A percentile compares a stretch with the other conserved stretches of the same genome.
phyloP scores from a whole-genome alignment of 805 yeast genomes.

The Candida rishiriensis region DNA sequence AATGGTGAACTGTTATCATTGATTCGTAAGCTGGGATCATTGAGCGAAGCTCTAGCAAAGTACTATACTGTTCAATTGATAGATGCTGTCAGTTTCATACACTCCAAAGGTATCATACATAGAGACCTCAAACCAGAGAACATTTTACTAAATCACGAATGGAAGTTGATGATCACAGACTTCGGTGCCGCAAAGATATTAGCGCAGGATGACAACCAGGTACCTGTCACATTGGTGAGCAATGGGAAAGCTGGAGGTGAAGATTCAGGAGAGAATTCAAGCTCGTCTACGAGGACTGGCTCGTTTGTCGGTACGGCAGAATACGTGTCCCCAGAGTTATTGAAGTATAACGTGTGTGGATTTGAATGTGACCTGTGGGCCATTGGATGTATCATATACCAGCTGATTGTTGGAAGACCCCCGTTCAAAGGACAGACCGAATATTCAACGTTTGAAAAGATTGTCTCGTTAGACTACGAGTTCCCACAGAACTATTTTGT shows the following conservation, averaged over 20 bases:
- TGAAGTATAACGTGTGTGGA: slow-evolving; percentile 75
- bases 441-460: slow-evolving; percentile 82
- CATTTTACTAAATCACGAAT: slow-evolving; percentile 76
- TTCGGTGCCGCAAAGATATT: slow-evolving; percentile 95
- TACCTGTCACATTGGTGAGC: slow-evolving; percentile 14
- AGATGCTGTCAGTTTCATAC: slow-evolving; percentile 90
- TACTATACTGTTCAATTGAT: slow-evolving; percentile 83
- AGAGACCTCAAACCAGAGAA: slow-evolving; percentile 95
- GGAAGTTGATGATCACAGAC: slow-evolving; percentile 89
- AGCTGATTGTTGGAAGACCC: slow-evolving; percentile 76
- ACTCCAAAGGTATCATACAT: slow-evolving; percentile 84
- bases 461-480: slow-evolving; percentile 68
- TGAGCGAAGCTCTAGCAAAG: slow-evolving; percentile 68
- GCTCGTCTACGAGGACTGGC: slow-evolving; percentile 42
- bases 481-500: slow-evolving; percentile 59
- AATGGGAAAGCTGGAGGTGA: slow-evolving; percentile 9
- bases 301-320: slow-evolving; percentile 98
- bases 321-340: slow-evolving; percentile 88
- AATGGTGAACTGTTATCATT: slow-evolving; percentile 89
- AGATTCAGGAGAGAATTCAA: slow-evolving; percentile 13
- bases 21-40: slow-evolving; percentile 70
- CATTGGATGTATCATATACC: slow-evolving; percentile 81
- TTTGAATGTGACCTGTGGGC: slow-evolving; percentile 93
- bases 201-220: slow-evolving; percentile 35
- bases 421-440: slow-evolving; percentile 89